Evolutionary conservation across 495 filamentous ascomycete species (phyloP), one percentile per base, ranked within the genome.

Genomic region (Lophiostoma macrostomum): DNA sequence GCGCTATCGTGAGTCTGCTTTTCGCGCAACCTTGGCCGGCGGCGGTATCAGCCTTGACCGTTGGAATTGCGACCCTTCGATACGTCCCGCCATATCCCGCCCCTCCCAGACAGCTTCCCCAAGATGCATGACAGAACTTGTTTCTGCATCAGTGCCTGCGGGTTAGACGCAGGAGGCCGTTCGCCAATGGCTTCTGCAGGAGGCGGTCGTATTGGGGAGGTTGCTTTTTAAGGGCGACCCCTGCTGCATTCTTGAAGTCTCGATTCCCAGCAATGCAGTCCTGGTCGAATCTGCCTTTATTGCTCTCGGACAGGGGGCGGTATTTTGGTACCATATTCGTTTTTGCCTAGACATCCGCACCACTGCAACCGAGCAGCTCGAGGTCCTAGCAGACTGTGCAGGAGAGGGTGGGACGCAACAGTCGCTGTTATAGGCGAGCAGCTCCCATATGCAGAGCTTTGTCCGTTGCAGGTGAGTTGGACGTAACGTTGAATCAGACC

Each of bases 21-120:
- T 8, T 43, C 20, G 18, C 24, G 14, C 10, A 8, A 25, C 22
- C 28, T 32, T 16, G 36, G 45, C 43, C 43, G 43, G 31, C 43
- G 43, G 43, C 43, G 27, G 43, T 34, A 46, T 46, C 43, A 46
- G 27, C 18, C 6, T 16, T 32, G 29, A 32, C 29, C 29, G n/a
- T n/a, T n/a, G 29, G 7, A 25, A 7, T 32, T 7, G 40, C 27
- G n/a, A 31, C 25, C 43, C 18, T 46, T 46, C 19, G 43, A 46
- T 46, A 25, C 43, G 27, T 32, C 43, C 3, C 40, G 22, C 39
- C 12, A 16, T 8, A 5, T 42, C 39, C 14, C 39, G 20, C 39
- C 10, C 39, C 8, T 22, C n/a, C 14, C 36, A 12, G 18, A 5
- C 36, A 22, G 18, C 36, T 19, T 39, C 36, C 24, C 36, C 36